These are phyloP conservation scores for Dipteronia dyeriana DNA, from an alignment of 345 rosid genomes.

Conservation along the genomic window DNA sequence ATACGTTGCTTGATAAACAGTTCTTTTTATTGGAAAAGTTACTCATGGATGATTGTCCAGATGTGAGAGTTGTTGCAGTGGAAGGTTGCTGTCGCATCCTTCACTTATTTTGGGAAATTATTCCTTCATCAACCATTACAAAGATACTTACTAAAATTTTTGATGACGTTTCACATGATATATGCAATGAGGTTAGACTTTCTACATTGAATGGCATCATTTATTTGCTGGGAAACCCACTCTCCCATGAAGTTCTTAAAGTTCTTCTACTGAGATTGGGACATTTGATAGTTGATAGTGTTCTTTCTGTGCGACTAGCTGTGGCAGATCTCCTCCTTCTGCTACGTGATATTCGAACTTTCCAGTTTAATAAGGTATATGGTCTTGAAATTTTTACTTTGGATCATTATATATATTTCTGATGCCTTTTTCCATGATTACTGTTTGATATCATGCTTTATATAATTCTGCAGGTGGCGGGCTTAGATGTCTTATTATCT, in stretches of 20 bases:
- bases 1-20: constrained; percentile 76
- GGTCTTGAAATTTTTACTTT: constrained; percentile 11
- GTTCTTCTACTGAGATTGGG: constrained; percentile 81
- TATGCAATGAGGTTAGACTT: constrained; percentile 79
- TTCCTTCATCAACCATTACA: constrained; percentile 78
- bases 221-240: constrained; percentile 90
- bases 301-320: constrained; percentile 62
- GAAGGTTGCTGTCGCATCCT: constrained; percentile 92
- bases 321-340: constrained; percentile 77
- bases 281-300: constrained; percentile 66
- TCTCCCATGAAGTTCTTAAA: constrained; percentile 85
- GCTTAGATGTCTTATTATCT: constrained; percentile 59
- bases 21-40: constrained; percentile 80
- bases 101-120: constrained; percentile 90
- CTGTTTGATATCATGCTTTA: constrained; percentile 23
- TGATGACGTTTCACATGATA: constrained; percentile 73
- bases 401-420: not conserved
- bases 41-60: constrained; percentile 84
- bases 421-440: not conserved
- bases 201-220: constrained; percentile 76
- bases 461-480: constrained; percentile 61
- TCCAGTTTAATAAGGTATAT: constrained; percentile 87
- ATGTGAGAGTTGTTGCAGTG: constrained; percentile 87
- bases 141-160: constrained; percentile 62
- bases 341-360: constrained; percentile 59